Base-by-base conservation (phyloP, 2,329 filamentous ascomycete species). In the Alternaria sp. region DNA sequence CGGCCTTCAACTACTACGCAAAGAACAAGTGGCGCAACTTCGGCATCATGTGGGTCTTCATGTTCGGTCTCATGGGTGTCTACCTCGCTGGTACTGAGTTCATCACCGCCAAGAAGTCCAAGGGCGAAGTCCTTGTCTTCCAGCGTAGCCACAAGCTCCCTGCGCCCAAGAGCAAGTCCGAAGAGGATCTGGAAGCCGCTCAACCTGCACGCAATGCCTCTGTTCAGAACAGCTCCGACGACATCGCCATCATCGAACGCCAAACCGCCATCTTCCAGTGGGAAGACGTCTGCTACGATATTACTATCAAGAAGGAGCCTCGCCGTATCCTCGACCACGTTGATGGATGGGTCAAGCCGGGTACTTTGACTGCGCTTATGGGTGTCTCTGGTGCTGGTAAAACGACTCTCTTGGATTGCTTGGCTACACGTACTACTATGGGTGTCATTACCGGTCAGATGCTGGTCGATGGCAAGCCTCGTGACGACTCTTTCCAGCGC, bases 381-480 rank as follows among this genome's bases (percentile, higher is more conserved):
- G 92, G 93, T 82, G 92, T 94, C 8, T 93, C 91, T 30, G 93
- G 94, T 69, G 94, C 94, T n/a, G 94, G 94, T 62, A 97, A 97
- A 81, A 97, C 94, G 0, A 97, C 94, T 1, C 86, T 97, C 26
- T 83, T 97, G 30, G 92, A 97, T 80, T 92, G 92, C 36, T 85
- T 97, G 68, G 94, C 94, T 49, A 92, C 91, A 62, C 90, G 94
- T 77, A 91, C 91, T 11, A 93, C 92, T 1, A 95, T 96, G 89
- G 94, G 94, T 81, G 90, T 97, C 17, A 92, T 97, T 51, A 89
- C 88, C 7, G 94, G 94, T 57, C 90, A 95, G 71, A 96, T 97
- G 90, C 81, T 93, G n/a, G 90, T 94, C 8, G 91, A 94, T 69
- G 91, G 91, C 2, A 85, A 84, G 40, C 89, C 88, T 26, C 88